These are phyloP conservation scores for Tolypocladium tropicale DNA, from an alignment of 2,329 filamentous ascomycete genomes.

Conservation along the genomic window DNA sequence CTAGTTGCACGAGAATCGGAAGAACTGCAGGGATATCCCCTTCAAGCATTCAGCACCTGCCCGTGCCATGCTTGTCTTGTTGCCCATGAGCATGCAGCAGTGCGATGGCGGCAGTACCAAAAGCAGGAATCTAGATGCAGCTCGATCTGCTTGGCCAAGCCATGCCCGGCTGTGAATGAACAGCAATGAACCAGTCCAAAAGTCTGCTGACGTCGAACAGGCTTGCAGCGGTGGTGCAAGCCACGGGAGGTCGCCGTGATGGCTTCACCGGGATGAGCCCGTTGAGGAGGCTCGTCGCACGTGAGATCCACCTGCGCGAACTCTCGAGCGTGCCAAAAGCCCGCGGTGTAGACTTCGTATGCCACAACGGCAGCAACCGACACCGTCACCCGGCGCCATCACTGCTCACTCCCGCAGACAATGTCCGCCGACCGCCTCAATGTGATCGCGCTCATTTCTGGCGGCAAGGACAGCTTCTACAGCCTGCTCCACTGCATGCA, in stretches of 20 bases:
- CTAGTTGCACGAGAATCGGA: not conserved
- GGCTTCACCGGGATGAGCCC: not conserved
- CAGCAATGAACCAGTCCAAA: not conserved
- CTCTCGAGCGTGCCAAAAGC: not conserved
- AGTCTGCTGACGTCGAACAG: not conserved
- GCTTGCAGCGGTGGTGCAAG: not conserved
- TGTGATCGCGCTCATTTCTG: slow-evolving; percentile 87
- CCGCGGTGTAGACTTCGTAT: not conserved
- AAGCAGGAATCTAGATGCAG: not conserved
- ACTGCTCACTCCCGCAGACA: slow-evolving; percentile 1
- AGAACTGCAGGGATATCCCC: not conserved
- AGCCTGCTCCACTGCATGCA: slow-evolving; percentile 81
- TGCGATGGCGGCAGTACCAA: not conserved
- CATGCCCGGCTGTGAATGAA: not conserved
- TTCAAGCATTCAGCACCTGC: too few species aligned
- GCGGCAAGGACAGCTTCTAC: slow-evolving; percentile 95
- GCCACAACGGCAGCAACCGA: not conserved
- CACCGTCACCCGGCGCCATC: not conserved
- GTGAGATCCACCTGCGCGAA: slow-evolving; percentile 5
- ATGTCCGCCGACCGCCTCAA: slow-evolving; percentile 45
- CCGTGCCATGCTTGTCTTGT: not conserved
- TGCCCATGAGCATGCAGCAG: not conserved
- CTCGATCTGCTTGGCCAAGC: not conserved
- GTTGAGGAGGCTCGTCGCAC: slow-evolving; percentile 2
- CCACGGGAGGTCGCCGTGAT: not conserved